phyloP scores from a whole-genome alignment of 805 yeast genomes.

The Lipomyces sp. region DNA sequence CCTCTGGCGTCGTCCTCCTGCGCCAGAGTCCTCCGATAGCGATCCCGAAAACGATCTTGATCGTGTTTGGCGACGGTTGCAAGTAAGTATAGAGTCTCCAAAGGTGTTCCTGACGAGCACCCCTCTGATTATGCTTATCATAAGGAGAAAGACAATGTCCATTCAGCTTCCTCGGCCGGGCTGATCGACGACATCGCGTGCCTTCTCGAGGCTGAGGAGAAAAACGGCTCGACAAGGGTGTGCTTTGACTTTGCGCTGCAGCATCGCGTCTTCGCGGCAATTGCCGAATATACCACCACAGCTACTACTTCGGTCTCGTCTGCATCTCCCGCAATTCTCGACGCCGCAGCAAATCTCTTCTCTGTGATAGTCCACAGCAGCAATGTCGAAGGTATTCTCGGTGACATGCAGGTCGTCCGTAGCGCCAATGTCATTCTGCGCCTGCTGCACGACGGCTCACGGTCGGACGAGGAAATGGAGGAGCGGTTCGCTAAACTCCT shows the following conservation, averaged over 20 bases:
- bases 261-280: background rate
- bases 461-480: constrained; percentile 14
- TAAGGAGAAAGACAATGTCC: too few species aligned
- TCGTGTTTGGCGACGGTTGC: too few species aligned
- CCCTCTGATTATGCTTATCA: too few species aligned
- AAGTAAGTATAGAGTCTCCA: too few species aligned
- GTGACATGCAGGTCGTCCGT: constrained; percentile 19
- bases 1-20: background rate
- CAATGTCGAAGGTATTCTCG: constrained; percentile 23
- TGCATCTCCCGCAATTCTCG: too few species aligned
- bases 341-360: too few species aligned
- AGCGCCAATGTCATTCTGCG: constrained; percentile 17
- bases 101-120: too few species aligned
- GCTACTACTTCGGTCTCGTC: too few species aligned
- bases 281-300: background rate
- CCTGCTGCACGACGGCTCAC: constrained; percentile 9
- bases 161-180: too few species aligned
- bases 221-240: background rate
- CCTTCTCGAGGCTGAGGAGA: background rate
- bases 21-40: background rate
- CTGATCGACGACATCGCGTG: background rate
- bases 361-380: too few species aligned
- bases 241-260: background rate
- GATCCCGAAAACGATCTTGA: background rate
- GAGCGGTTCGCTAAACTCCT: constrained; percentile 27